Percentiles rank a stretch among this genome's conserved stretches.
Conservation (phyloP, 345 rosid species). For the Viola odorata region DNA sequence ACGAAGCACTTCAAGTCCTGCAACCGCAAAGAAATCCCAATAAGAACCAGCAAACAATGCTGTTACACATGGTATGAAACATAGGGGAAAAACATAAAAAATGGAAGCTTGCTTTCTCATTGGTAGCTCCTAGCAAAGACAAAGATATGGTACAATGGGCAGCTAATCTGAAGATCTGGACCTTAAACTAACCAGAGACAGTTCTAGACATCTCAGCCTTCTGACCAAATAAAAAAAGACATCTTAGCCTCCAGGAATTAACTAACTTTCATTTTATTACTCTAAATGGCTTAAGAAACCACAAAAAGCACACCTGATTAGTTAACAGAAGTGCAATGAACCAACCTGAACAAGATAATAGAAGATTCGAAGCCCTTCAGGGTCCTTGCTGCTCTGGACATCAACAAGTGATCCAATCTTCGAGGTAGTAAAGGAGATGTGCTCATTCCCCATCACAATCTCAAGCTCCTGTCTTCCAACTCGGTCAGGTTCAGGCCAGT, state of each 20-base stretch:
- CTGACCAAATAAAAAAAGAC: too few relatives aligned
- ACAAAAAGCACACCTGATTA: not conserved
- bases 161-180: not conserved
- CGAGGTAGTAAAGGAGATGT: conserved; percentile 88
- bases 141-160: not conserved
- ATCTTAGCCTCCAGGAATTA: too few relatives aligned
- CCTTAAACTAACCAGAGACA: too few relatives aligned
- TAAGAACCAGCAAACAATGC: conserved; percentile 11
- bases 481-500: conserved; percentile 99
- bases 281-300: too few relatives aligned
- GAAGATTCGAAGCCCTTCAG: conserved; percentile 97
- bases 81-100: not conserved
- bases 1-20: conserved; percentile 99
- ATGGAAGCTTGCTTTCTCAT: not conserved
- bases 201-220: too few relatives aligned
- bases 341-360: conserved; percentile 98
- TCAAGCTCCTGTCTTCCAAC: conserved; percentile 96
- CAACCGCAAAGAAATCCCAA: conserved; percentile 27
- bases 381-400: conserved; percentile 89
- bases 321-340: not conserved
- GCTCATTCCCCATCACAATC: conserved; percentile 97
- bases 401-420: conserved; percentile 99
- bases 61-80: not conserved
- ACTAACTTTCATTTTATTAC: too few relatives aligned
- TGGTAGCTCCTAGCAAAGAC: not conserved